A percentile compares a stretch with the other conserved stretches of the same genome.
Evolutionary conservation across 129 eudicot species (phyloP).

Genomic region (Lactuca saligna): DNA sequence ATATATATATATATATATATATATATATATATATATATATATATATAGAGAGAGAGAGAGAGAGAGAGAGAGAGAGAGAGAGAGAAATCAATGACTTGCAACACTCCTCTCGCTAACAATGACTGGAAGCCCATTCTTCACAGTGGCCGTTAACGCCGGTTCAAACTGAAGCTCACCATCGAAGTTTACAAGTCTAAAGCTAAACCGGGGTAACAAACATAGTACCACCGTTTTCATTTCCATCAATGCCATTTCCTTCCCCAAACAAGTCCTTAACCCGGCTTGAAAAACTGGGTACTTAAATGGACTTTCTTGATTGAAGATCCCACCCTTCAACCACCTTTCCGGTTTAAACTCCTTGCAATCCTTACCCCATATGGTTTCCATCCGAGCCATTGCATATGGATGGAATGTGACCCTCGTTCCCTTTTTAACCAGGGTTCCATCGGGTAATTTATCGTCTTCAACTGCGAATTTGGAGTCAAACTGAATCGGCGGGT

Average conservation of each 20-base stretch:
- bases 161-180: constrained; percentile 19
- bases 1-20: too few relatives aligned
- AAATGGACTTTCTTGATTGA: constrained; percentile 22
- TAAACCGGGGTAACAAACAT: constrained; percentile 24
- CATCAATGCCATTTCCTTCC: constrained; percentile 45
- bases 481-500: constrained; percentile 50
- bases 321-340: constrained; percentile 42
- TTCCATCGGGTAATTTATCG: constrained; percentile 52
- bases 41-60: too few relatives aligned
- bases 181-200: not conserved
- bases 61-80: too few relatives aligned
- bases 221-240: constrained; percentile 36
- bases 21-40: too few relatives aligned
- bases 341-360: constrained; percentile 45
- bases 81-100: not conserved
- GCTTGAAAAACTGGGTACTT: constrained; percentile 47
- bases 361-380: constrained; percentile 50
- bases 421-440: constrained; percentile 38
- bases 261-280: constrained; percentile 44
- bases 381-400: constrained; percentile 57
- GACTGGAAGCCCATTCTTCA: constrained; percentile 17
- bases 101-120: constrained; percentile 21
- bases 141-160: constrained; percentile 23
- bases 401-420: constrained; percentile 43
- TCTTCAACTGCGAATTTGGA: constrained; percentile 24